These are phyloP conservation scores for Circinella minor DNA, from an alignment of 371 early-diverging fungal species.

Conservation along the genomic window DNA sequence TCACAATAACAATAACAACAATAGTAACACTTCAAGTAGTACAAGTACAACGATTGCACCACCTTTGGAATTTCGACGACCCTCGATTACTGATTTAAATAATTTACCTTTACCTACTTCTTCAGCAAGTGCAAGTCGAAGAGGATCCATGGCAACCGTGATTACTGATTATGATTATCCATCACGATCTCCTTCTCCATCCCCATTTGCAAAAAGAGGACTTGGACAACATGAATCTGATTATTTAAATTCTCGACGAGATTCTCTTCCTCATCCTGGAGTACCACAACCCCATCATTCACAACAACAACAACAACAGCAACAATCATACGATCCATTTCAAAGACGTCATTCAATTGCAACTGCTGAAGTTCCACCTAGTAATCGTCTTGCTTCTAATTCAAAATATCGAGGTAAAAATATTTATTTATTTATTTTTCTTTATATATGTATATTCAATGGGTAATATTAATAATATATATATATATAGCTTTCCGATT, in stretches of 20 bases:
- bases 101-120: slow-evolving; percentile 35
- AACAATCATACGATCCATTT: slow-evolving; percentile 41
- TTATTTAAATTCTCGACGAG: slow-evolving; percentile 24
- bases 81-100: slow-evolving; percentile 39
- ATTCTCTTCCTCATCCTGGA: slow-evolving; percentile 46
- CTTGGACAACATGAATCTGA: slow-evolving; percentile 4
- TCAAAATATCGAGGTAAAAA: slow-evolving; percentile 41
- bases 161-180: slow-evolving; percentile 40
- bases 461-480: neutral
- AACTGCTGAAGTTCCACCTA: slow-evolving; percentile 35
- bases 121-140: slow-evolving; percentile 34
- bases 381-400: slow-evolving; percentile 17
- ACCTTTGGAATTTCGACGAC: slow-evolving; percentile 32
- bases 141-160: slow-evolving; percentile 45
- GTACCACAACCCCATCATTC: slow-evolving; percentile 21
- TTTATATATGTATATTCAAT: neutral
- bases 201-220: slow-evolving; percentile 21
- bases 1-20: slow-evolving; percentile 15
- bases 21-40: slow-evolving; percentile 2
- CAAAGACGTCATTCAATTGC: slow-evolving; percentile 66
- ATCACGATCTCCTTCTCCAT: slow-evolving; percentile 50
- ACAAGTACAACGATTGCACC: neutral
- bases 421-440: neutral
- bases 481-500: slow-evolving; percentile 37
- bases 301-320: slow-evolving; percentile 23